These are phyloP conservation scores for Tothia fuscella DNA, from an alignment of 2,329 filamentous ascomycete genomes.

Conservation along the genomic window DNA sequence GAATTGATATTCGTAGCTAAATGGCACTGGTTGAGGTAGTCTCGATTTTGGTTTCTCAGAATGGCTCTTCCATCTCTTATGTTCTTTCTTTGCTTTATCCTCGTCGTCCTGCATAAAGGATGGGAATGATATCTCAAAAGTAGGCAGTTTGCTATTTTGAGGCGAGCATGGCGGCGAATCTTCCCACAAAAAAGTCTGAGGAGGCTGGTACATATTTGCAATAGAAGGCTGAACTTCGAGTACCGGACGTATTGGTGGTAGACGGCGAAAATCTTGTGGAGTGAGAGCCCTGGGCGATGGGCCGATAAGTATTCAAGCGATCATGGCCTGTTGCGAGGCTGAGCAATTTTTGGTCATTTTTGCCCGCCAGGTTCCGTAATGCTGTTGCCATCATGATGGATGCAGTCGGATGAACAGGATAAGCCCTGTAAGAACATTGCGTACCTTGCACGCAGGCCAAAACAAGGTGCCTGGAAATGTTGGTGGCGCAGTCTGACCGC, in stretches of 20 bases:
- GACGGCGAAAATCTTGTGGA: background rate
- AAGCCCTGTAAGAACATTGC: background rate
- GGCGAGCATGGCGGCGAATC: background rate
- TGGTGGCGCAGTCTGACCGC: no score
- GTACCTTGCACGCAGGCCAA: no score
- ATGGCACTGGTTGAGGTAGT: slow-evolving; percentile 1
- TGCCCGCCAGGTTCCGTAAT: background rate
- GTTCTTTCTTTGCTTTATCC: background rate
- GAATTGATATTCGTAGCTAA: slow-evolving; percentile 7
- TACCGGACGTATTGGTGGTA: background rate
- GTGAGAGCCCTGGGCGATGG: background rate
- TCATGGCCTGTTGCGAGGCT: no score
- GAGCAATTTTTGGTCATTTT: background rate
- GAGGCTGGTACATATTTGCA: background rate
- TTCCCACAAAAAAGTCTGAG: background rate
- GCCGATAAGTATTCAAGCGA: background rate
- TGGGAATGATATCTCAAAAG: background rate
- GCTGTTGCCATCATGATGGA: background rate
- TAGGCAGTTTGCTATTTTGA: background rate
- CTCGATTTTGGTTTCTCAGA: background rate
- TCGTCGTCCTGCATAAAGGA: background rate
- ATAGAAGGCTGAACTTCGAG: background rate
- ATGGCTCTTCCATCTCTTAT: background rate
- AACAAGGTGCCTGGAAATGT: no score
- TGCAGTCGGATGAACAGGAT: background rate